These are phyloP conservation scores for Suhomyces terraborum DNA, from an alignment of 1,139 yeast species.

Conservation along the genomic window DNA sequence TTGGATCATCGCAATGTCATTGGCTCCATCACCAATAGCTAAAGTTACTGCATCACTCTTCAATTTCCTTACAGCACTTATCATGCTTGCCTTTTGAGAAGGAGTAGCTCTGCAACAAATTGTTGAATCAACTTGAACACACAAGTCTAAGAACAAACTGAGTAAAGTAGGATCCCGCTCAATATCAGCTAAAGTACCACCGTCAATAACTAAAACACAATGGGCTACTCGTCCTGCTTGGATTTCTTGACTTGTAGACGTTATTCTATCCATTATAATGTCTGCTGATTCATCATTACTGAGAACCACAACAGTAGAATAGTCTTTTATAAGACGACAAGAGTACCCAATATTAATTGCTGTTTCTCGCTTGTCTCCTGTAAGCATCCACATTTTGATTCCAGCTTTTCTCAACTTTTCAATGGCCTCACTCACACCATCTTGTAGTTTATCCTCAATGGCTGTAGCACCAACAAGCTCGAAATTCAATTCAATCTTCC, in stretches of 20 bases:
- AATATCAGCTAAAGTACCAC: constrained; percentile 71
- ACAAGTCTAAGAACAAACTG: constrained; percentile 77
- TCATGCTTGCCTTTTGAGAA: constrained; percentile 92
- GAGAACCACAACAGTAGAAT: constrained; percentile 81
- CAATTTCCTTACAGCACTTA: constrained; percentile 67
- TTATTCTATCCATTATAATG: constrained; percentile 53
- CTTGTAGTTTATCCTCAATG: constrained; percentile 93
- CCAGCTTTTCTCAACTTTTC: constrained; percentile 92
- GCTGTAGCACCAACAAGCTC: constrained; percentile 91
- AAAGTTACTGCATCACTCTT: constrained; percentile 73
- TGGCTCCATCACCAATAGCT: constrained; percentile 99
- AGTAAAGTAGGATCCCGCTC: constrained; percentile 73
- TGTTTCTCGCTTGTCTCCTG: constrained; percentile 97
- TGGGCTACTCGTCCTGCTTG: constrained; percentile 81
- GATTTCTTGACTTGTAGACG: constrained; percentile 61
- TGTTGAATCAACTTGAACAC: constrained; percentile 86
- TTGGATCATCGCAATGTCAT: constrained; percentile 98
- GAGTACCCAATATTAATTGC: constrained; percentile 97
- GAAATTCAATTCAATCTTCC: constrained; percentile 63
- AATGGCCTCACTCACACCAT: constrained; percentile 93
- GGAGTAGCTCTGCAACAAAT: constrained; percentile 97
- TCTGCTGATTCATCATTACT: constrained; percentile 58
- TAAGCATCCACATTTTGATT: constrained; percentile 94
- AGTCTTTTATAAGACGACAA: constrained; percentile 89
- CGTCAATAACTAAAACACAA: constrained; percentile 91